A percentile compares a stretch with the other conserved stretches of the same genome.
phyloP scores from a whole-genome alignment of 495 filamentous ascomycete genomes.

The Neurospora africana region DNA sequence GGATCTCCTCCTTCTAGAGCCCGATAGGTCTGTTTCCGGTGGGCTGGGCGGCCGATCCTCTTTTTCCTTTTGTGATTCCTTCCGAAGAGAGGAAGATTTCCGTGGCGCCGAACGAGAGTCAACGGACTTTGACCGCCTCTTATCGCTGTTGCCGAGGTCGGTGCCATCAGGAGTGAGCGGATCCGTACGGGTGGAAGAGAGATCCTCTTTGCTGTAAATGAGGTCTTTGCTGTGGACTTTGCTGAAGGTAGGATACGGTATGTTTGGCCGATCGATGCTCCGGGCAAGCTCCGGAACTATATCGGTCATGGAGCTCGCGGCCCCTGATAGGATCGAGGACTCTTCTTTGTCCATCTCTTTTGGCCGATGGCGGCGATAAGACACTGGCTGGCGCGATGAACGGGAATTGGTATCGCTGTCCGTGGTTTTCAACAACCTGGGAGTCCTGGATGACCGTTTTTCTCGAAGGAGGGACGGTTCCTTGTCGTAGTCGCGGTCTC shows the following conservation, averaged over 20 bases:
- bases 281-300: constrained; percentile 41
- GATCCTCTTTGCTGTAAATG: constrained; percentile 51
- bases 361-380: constrained; percentile 29
- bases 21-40: constrained; percentile 45
- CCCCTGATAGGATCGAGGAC: constrained; percentile 11
- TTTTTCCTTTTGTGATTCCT: constrained; percentile 28
- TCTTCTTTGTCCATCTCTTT: constrained; percentile 33
- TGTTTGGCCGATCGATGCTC: constrained; percentile 41
- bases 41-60: constrained; percentile 42
- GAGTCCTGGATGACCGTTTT: constrained; percentile 25
- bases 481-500: background rate
- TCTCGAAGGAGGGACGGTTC: constrained; percentile 9
- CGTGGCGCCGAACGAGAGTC: constrained; percentile 14
- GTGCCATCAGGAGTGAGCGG: constrained; percentile 73
- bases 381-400: constrained; percentile 16
- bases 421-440: constrained; percentile 22
- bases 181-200: constrained; percentile 32
- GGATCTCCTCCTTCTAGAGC: constrained; percentile 26
- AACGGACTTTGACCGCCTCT: constrained; percentile 29
- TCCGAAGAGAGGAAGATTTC: constrained; percentile 20
- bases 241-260: constrained; percentile 78
- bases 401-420: constrained; percentile 24
- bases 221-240: constrained; percentile 84
- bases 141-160: constrained; percentile 51
- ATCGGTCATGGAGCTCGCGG: constrained; percentile 31